Percentiles rank a stretch among this genome's conserved stretches.
These are phyloP conservation scores for Chimonanthus salicifolius DNA, from an alignment of 164 flowering plant species.

Conservation along the genomic window DNA sequence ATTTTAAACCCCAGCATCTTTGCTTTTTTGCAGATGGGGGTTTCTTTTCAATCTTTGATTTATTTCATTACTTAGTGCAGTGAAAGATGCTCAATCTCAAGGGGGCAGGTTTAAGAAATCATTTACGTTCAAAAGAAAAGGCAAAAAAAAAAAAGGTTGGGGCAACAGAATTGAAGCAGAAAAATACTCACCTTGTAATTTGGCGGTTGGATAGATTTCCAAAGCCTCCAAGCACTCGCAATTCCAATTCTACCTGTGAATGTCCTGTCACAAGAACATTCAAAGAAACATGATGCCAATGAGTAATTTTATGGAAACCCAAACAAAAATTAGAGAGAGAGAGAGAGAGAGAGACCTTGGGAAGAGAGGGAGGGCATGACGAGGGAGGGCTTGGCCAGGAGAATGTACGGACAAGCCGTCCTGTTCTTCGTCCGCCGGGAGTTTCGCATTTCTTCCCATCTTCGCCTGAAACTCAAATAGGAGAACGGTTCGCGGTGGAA, in stretches of 20 bases:
- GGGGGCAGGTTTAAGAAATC: not conserved
- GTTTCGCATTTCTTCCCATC: constrained; percentile 9
- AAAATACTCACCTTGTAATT: constrained; percentile 53
- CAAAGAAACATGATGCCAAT: not conserved
- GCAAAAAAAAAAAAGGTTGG: not conserved
- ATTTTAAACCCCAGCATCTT: too few relatives aligned
- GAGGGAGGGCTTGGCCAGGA: constrained; percentile 78
- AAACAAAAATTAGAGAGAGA: not conserved
- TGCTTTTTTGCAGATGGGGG: too few relatives aligned
- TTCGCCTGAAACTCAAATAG: too few relatives aligned
- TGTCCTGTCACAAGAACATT: constrained; percentile 41
- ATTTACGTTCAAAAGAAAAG: not conserved
- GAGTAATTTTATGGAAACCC: not conserved
- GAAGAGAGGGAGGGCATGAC: constrained; percentile 69
- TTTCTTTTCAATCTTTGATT: not conserved
- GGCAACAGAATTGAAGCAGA: not conserved
- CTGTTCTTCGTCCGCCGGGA: constrained; percentile 61
- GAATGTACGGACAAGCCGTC: constrained; percentile 85
- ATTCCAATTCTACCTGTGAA: constrained; percentile 87
- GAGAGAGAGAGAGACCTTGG: constrained; percentile 41
- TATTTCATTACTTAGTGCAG: not conserved
- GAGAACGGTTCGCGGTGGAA: too few relatives aligned
- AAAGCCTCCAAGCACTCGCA: constrained; percentile 79
- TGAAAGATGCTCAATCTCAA: too few relatives aligned
- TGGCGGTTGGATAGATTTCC: constrained; percentile 80